phyloP scores from a whole-genome alignment of 2,329 filamentous ascomycete genomes.

The Clarireedia monteithiana region DNA sequence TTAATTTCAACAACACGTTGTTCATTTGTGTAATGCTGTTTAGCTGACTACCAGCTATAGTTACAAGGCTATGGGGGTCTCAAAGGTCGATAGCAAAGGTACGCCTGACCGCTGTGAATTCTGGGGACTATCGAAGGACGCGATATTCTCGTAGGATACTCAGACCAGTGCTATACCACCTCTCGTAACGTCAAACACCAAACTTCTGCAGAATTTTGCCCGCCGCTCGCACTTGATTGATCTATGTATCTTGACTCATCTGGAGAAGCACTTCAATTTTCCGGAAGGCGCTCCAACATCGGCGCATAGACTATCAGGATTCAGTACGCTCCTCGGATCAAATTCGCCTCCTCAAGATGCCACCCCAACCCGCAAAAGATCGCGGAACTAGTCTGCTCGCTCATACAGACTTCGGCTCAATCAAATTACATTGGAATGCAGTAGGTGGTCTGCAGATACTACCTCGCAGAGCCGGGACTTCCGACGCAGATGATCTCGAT shows the following conservation, averaged over 20 bases:
- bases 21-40: not conserved
- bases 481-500: conserved; percentile 17
- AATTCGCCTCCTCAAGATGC: conserved; percentile 43
- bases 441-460: conserved; percentile 47
- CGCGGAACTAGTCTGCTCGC: conserved; percentile 38
- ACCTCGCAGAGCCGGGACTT: conserved; percentile 28
- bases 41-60: not conserved
- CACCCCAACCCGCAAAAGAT: conserved; percentile 37
- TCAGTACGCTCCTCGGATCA: conserved; percentile 39
- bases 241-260: not conserved
- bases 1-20: no score
- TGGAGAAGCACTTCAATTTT: not conserved
- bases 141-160: not conserved
- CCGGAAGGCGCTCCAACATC: conserved; percentile 30
- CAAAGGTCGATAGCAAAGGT: not conserved
- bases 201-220: not conserved
- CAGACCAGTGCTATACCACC: not conserved
- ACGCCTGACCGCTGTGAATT: not conserved
- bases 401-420: conserved; percentile 49
- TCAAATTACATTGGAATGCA: conserved; percentile 49
- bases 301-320: conserved; percentile 36
- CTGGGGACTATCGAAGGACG: not conserved
- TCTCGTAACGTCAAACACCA: not conserved
- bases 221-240: not conserved
- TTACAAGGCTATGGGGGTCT: not conserved